Evolutionary conservation across 306 rosid species (phyloP).

Genomic region (Dicorynia guianensis): DNA sequence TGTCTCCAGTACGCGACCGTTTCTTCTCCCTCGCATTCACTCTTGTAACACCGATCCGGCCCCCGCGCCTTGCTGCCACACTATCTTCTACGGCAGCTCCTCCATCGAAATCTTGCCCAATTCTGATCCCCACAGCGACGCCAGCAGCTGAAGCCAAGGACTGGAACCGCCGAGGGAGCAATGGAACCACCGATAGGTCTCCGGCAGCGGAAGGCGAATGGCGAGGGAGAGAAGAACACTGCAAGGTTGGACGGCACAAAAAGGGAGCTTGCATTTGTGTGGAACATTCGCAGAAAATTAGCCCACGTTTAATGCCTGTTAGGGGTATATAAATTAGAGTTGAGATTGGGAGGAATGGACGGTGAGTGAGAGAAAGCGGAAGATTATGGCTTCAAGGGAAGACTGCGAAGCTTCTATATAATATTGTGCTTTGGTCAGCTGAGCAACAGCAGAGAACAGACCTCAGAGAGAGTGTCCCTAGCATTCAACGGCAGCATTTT

Average conservation of each 20-base stretch:
- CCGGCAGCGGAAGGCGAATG: constrained; percentile 57
- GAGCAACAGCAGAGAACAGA: not conserved
- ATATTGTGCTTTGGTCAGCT: constrained; percentile 23
- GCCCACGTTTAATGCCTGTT: not conserved
- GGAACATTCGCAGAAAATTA: constrained; percentile 60
- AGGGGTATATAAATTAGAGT: no score
- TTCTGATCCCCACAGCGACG: constrained; percentile 51
- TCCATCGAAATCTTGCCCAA: constrained; percentile 53
- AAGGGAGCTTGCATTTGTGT: constrained; percentile 55
- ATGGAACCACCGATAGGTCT: constrained; percentile 46
- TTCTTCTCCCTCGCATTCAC: constrained; percentile 78
- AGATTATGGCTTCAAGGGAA: not conserved
- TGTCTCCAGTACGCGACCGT: constrained; percentile 78
- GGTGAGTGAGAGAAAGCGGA: not conserved
- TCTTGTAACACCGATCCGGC: constrained; percentile 50
- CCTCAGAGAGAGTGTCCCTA: no score
- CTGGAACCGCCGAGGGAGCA: constrained; percentile 58
- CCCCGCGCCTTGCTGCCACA: constrained; percentile 44
- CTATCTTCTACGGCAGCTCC: constrained; percentile 48
- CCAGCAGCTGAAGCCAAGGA: constrained; percentile 54
- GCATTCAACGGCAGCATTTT: no score
- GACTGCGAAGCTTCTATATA: not conserved
- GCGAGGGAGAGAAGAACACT: not conserved
- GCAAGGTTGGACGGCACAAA: constrained; percentile 42
- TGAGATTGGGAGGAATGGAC: not conserved